Percentiles rank a stretch among this genome's conserved stretches.
Conservation (phyloP, 177 flowering plant species). For the Vitis hybrid region DNA sequence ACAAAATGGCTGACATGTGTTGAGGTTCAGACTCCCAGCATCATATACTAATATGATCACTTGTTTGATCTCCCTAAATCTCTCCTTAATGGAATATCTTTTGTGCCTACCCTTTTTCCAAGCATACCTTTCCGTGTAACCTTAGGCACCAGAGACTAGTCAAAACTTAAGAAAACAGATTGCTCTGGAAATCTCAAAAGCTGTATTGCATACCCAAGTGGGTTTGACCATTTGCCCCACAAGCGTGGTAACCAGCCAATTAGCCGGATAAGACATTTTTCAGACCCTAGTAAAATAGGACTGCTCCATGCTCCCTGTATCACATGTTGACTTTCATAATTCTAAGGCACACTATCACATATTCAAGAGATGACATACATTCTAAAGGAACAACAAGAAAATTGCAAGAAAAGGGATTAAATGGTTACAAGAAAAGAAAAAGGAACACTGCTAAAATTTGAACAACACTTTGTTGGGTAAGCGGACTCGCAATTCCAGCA, state of each 20-base stretch:
- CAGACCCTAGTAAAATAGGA: no score
- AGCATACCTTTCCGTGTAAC: not conserved
- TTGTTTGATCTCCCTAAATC: constrained; percentile 8
- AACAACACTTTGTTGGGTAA: no score
- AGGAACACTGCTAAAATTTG: no score
- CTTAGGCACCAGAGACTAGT: not conserved
- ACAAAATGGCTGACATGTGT: not conserved
- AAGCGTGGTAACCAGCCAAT: not conserved
- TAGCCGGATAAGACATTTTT: no score
- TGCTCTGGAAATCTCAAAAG: not conserved
- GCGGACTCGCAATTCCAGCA: no score
- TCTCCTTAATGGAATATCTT: constrained; percentile 1
- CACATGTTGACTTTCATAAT: no score
- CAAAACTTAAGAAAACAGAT: not conserved
- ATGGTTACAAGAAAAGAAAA: no score
- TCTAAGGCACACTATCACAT: no score
- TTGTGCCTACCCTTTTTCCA: not conserved
- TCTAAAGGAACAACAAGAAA: no score
- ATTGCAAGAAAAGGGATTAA: no score
- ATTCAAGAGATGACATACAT: no score
- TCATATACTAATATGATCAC: not conserved
- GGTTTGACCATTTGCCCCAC: not conserved
- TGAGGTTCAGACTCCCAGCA: not conserved
- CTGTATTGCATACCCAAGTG: not conserved
- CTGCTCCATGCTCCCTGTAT: no score